Conservation (phyloP, 305 asterid genomes). For the Solanum chacoense region DNA sequence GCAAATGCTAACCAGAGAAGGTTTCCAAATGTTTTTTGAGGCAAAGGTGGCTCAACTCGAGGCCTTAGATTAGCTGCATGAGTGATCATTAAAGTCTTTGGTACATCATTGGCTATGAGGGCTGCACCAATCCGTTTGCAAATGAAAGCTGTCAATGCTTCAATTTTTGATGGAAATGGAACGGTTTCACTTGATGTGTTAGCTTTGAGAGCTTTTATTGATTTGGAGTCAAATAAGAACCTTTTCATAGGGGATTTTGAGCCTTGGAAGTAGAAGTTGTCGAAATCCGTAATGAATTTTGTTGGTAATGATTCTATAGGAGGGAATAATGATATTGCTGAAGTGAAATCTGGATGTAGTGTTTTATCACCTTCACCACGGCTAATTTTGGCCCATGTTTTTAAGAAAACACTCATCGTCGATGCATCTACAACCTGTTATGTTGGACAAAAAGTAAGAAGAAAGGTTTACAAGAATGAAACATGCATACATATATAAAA, state of each 20-base stretch:
- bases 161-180: conserved; percentile 12
- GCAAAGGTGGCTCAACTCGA: conserved; percentile 3
- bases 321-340: background rate
- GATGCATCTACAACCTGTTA: conserved; percentile 6
- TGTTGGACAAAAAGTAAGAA: background rate
- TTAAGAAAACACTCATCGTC: background rate
- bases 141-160: conserved; percentile 14
- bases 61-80: conserved; percentile 12
- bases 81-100: conserved; percentile 3
- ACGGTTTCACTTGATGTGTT: background rate
- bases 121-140: conserved; percentile 3
- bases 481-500: too few relatives aligned
- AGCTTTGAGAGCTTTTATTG: background rate
- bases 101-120: background rate
- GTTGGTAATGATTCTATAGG: background rate
- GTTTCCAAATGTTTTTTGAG: conserved; percentile 9
- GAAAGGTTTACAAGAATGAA: background rate
- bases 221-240: conserved; percentile 4
- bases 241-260: conserved; percentile 11
- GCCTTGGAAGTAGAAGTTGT: conserved; percentile 16
- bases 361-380: background rate
- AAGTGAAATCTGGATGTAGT: conserved; percentile 3
- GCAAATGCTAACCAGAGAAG: conserved; percentile 13
- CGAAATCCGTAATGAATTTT: conserved; percentile 7
- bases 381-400: conserved; percentile 8